A percentile compares a stretch with the other conserved stretches of the same genome.
Evolutionary conservation across 1,139 yeast genomes (phyloP).

Genomic region (Suhomyces taliae): DNA sequence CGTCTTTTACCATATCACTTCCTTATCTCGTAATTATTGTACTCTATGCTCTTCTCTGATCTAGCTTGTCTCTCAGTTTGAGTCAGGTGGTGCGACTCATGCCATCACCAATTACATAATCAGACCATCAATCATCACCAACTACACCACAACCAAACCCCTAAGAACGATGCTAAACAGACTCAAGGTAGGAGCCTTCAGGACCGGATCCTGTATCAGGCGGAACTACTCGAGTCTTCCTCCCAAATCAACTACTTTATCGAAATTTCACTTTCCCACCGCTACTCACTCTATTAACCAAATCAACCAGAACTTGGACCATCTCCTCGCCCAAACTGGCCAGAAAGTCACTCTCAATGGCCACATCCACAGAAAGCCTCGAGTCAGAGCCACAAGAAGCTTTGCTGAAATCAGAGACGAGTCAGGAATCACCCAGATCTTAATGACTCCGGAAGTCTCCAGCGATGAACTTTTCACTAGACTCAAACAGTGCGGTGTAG

Average conservation of each 20-base stretch:
- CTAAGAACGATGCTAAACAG: background rate
- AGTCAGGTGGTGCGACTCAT: background rate
- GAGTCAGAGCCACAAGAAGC: conserved; percentile 42
- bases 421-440: conserved; percentile 67
- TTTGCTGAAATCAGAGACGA: conserved; percentile 77
- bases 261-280: conserved; percentile 40
- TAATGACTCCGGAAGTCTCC: conserved; percentile 47
- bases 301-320: conserved; percentile 15
- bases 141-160: background rate
- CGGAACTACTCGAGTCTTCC: conserved; percentile 19
- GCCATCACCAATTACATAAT: background rate
- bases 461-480: conserved; percentile 34
- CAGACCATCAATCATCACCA: background rate
- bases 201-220: background rate
- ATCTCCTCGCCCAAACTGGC: conserved; percentile 11
- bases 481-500: conserved; percentile 55
- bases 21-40: no score
- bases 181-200: background rate
- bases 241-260: conserved; percentile 22
- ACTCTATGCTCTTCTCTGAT: no score
- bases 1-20: no score
- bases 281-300: conserved; percentile 34
- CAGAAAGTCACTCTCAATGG: conserved; percentile 56
- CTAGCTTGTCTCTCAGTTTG: no score
- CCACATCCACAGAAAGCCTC: conserved; percentile 77